A percentile compares a stretch with the other conserved stretches of the same genome.
Conservation (phyloP, 441 rosid genomes). For the Daphne laureola region DNA sequence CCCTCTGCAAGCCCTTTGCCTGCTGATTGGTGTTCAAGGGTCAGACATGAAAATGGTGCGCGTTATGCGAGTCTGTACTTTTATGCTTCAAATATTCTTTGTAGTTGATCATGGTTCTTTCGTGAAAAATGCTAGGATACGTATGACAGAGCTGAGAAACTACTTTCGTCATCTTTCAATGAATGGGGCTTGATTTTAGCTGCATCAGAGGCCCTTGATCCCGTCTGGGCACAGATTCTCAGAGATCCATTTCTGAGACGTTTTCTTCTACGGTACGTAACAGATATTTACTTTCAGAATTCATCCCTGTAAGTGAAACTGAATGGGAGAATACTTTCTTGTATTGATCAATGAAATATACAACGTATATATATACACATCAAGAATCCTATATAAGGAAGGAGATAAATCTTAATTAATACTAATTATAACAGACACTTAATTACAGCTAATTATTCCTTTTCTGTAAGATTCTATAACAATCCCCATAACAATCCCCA, state of each 20-base stretch:
- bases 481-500: no score
- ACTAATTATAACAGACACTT: no score
- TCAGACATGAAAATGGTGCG: slow-evolving; percentile 72
- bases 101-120: slow-evolving; percentile 12
- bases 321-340: no score
- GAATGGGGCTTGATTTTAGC: slow-evolving; percentile 79
- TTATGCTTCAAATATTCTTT: slow-evolving; percentile 9
- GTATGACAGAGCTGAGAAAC: slow-evolving; percentile 55
- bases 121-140: slow-evolving; percentile 36
- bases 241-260: slow-evolving; percentile 86
- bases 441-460: no score
- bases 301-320: no score
- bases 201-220: slow-evolving; percentile 59
- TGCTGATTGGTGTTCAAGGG: slow-evolving; percentile 65
- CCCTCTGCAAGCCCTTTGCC: slow-evolving; percentile 85
- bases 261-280: slow-evolving; percentile 70
- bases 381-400: no score
- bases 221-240: slow-evolving; percentile 84
- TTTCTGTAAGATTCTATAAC: no score
- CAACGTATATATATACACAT: no score
- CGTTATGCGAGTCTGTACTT: slow-evolving; percentile 15
- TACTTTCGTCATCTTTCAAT: slow-evolving; percentile 57
- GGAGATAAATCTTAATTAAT: no score
- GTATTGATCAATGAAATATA: no score
- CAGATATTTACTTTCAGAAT: background rate